Evolutionary conservation across 208 protist species (phyloP).

Genomic region (Leishmania braziliensis): DNA sequence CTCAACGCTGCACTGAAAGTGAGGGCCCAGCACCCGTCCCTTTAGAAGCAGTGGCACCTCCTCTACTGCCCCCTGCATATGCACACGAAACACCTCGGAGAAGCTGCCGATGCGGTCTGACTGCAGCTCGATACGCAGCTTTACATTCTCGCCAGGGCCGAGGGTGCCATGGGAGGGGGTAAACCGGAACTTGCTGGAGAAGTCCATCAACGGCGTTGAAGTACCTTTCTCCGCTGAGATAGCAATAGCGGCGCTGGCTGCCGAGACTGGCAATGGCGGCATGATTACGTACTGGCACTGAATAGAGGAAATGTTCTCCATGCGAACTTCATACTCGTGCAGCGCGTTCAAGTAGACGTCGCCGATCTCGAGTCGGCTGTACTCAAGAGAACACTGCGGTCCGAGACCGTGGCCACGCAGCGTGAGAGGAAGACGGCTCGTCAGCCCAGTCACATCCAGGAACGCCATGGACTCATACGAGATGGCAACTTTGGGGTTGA

Average conservation of each 20-base stretch:
- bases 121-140: constrained; percentile 75
- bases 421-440: constrained; percentile 74
- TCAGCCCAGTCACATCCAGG: constrained; percentile 79
- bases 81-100: constrained; percentile 86
- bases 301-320: constrained; percentile 93
- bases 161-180: constrained; percentile 74
- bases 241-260: not conserved
- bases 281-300: constrained; percentile 88
- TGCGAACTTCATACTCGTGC: constrained; percentile 90
- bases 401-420: constrained; percentile 86
- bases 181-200: constrained; percentile 78
- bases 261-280: constrained; percentile 21
- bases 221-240: not conserved
- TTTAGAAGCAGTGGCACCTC: constrained; percentile 83
- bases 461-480: constrained; percentile 74
- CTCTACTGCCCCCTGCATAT: constrained; percentile 81
- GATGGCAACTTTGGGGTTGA: constrained; percentile 87
- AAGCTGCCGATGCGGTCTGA: constrained; percentile 92
- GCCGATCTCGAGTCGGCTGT: constrained; percentile 88
- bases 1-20: constrained; percentile 92
- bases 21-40: constrained; percentile 92
- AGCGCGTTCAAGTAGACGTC: constrained; percentile 95
- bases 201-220: constrained; percentile 7
- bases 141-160: constrained; percentile 58
- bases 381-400: constrained; percentile 91